Conservation (phyloP, 1,139 yeast genomes). For the Pichia sp. region DNA sequence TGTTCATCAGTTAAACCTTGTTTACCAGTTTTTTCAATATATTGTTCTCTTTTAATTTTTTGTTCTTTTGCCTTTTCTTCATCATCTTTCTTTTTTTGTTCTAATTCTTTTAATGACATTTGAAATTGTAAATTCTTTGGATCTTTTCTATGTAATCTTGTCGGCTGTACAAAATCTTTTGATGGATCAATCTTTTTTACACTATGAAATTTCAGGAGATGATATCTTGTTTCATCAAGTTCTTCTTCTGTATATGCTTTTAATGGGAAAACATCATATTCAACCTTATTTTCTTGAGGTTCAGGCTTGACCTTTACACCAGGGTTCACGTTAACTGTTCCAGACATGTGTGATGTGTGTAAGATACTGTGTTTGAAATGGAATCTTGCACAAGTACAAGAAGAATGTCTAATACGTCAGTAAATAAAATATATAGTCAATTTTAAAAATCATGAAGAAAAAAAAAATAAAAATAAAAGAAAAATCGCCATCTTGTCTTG, state of each 20-base stretch:
- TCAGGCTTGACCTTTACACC: conserved; percentile 4
- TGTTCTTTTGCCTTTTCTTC: conserved; percentile 28
- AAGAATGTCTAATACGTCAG: too few relatives aligned
- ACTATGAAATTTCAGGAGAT: conserved; percentile 74
- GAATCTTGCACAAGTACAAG: not conserved
- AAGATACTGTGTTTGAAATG: not conserved
- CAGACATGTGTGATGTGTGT: not conserved
- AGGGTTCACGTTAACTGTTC: not conserved
- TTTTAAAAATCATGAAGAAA: too few relatives aligned
- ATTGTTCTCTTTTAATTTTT: conserved; percentile 28
- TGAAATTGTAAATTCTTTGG: conserved; percentile 87
- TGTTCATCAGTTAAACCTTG: conserved; percentile 22
- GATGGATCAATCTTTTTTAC: conserved; percentile 63
- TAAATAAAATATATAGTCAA: too few relatives aligned
- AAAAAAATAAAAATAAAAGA: too few relatives aligned
- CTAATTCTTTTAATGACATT: conserved; percentile 58
- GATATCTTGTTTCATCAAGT: conserved; percentile 67
- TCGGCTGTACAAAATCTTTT: conserved; percentile 69
- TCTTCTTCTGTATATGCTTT: conserved; percentile 71
- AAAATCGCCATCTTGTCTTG: too few relatives aligned
- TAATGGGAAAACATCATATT: conserved; percentile 57
- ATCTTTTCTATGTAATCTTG: conserved; percentile 84
- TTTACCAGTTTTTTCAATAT: conserved; percentile 21
- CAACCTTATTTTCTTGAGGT: conserved; percentile 5
- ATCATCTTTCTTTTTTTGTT: conserved; percentile 43